Base-by-base conservation (phyloP, 257 asterid genomes). In the Primulina huaijiensis region DNA sequence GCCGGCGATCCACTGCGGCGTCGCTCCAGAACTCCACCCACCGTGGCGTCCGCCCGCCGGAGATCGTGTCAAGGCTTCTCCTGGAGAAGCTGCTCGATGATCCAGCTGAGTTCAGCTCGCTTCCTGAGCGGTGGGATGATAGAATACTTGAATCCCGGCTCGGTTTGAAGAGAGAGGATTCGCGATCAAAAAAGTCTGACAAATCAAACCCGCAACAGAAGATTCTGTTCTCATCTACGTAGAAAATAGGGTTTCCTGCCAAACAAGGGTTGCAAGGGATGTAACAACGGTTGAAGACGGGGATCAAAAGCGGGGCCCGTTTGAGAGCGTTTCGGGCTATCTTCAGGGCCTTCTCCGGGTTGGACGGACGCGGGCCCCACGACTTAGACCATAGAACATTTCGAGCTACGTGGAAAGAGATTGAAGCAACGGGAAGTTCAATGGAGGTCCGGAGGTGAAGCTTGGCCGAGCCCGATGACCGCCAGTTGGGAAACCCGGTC, bases 1-100 rank as follows among this genome's bases (percentile, higher is more conserved):
- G 86, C 23, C 92, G 92, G 33, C 94, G 90, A 69, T 86, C 97
- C 73, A 83, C 81, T 6, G 95, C 96, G 16, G 98, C 97, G 21
- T 94, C 99, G 73, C 97, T 91, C 99, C 99, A 94, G 84, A 94
- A 94, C 83, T 94, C 99, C 82, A 94, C 96, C 99, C 99, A 94
- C 25, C 98, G 84, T 76, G 97, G 92, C 59, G 85, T 75, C 14
- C 87, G 80, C 0, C 83, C 86, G 37, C 82, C 84, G 76, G 81
- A 62, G 1, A 70, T 76, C 2, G 87, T 35, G 58, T 88, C 94
- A 0, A 89, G 72, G 8, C 96, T 90, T 59, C 88, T 78, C 72
- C 95, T 59, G 2, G 96, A 83, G 12, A 82, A 76, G 74, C 70
- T 82, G 6, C 80, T 61, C 4, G 82, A 75, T 27, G 89, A 80